Evolutionary conservation across 257 asterid genomes (phyloP), one percentile per base, ranked within the genome.

Genomic region (Striga asiatica): DNA sequence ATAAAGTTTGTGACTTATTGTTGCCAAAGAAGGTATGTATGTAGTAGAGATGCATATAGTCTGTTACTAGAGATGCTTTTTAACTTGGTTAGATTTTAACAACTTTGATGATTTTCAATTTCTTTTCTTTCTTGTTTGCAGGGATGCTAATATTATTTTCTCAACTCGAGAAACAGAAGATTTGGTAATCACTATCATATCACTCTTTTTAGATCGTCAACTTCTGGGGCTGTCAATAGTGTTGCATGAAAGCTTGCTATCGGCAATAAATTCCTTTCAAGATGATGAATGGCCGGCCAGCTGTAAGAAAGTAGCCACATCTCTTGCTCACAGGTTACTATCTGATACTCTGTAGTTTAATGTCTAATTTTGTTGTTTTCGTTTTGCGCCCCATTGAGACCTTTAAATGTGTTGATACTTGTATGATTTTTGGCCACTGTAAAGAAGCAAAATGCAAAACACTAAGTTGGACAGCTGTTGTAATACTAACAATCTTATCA

Each of bases 91-190:
- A 41, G 6, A 0, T 39, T 16, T 2, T 6, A 41, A n/a, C 8
- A 5, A 16, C 17, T 41, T 41, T 41, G 48, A 41, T 4, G 8
- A 29, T 29, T 34, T 34, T 34, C 7, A 8, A 8, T 4, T 6
- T 34, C 25, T 13, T 18, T 14, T 0, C 8, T 43, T 43, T 68
- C 6, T 19, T 39, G 2, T 24, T 37, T 47, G 52, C 79, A 91
- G 98, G 81, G 69, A 62, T 66, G 53, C 24, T 12, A 62, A 47
- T 71, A 31, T 42, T 55, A 56, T 75, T 50, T 61, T 82, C 56
- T 70, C 95, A 29, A 57, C 80, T 25, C 56, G 59, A 66, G 95
- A 92, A 66, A 91, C 78, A 62, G 94, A 81, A 75, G 95, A 92
- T 17, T 64, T 92, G 75, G 67, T 78, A 35, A 69, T 57, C 60